Evolutionary conservation across 2,329 filamentous ascomycete genomes (phyloP), one percentile per base, ranked within the genome.

Genomic region (Xylariaceae sp.): DNA sequence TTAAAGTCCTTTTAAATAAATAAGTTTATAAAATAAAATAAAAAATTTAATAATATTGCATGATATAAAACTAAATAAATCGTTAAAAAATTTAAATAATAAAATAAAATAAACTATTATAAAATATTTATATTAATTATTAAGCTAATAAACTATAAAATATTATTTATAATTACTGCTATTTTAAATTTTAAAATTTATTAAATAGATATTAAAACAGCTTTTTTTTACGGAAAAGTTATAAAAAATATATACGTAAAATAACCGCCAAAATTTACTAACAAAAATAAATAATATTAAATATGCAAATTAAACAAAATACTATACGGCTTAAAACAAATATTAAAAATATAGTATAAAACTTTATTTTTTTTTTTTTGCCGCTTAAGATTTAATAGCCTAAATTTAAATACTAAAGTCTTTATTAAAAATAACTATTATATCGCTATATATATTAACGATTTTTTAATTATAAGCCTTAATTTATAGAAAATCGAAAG

Each of bases 361-460:
- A 52, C 10, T 9, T 52, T 41, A 17, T 18, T 14, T 11, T 42
- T 13, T 5, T 48, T 42, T 48, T 41, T 42, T 49, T 42, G n/a
- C 31, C 16, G 40, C 38, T 11, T 42, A 10, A 48, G 22, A 28
- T 52, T 42, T 42, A 28, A 19, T 28, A 38, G n/a, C 19, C 34
- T 48, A 31, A 33, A 38, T 14, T 18, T 48, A 22, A 52, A 48
- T 41, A 34, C 33, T 18, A 18, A 16, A 19, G 14, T 40, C 2
- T 42, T 47, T 48, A 12, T 31, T 11, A 48, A 52, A 38, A 52
- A 52, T 19, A 40, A 48, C 34, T 42, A 18, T 52, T 19, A 41
- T 52, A 52, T 47, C 34, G 19, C 42, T 34, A 31, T 52, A 49
- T 52, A 48, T 52, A 52, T 52, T 22, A 42, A 52, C 31, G 48